Evolutionary conservation across 495 filamentous ascomycete species (phyloP).

Genomic region (Penicillium chermesinum): DNA sequence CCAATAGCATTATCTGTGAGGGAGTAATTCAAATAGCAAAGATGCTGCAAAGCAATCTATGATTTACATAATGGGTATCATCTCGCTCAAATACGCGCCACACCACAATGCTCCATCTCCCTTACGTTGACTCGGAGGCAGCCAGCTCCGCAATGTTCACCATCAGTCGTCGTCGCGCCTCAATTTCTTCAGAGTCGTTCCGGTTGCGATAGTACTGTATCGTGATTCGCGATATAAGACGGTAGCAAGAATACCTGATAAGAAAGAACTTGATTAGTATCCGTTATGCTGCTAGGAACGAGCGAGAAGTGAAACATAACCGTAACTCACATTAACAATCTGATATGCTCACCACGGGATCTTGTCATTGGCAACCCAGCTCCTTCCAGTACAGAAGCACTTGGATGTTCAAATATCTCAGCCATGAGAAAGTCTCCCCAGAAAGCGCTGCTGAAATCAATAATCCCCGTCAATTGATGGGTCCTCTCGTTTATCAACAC

Average conservation of each 20-base stretch:
- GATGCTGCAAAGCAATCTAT: too few species aligned
- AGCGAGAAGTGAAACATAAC: neutral
- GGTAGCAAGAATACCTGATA: constrained; percentile 40
- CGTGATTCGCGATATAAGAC: constrained; percentile 33
- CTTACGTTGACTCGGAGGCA: constrained; percentile 1
- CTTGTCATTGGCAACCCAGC: constrained; percentile 27
- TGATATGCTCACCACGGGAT: constrained; percentile 21
- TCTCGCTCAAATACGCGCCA: constrained; percentile 3
- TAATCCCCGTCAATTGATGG: constrained; percentile 39
- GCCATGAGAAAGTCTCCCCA: constrained; percentile 49
- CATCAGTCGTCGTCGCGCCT: constrained; percentile 35
- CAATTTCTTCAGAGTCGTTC: constrained; percentile 34
- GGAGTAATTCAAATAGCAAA: too few species aligned
- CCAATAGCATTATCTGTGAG: too few species aligned
- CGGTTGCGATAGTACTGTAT: constrained; percentile 40
- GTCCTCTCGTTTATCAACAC: constrained; percentile 52
- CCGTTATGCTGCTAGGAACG: neutral
- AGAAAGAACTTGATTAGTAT: neutral
- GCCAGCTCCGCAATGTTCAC: constrained; percentile 24
- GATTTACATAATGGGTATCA: constrained; percentile 6
- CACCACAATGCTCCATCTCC: neutral
- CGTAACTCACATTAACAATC: constrained; percentile 34
- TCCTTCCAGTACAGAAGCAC: constrained; percentile 32
- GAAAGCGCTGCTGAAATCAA: constrained; percentile 42
- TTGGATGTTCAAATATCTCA: constrained; percentile 37